Percentiles rank a stretch among this genome's conserved stretches.
phyloP scores from a whole-genome alignment of 2,329 filamentous ascomycete genomes.

The Amauroascus verrucosus region DNA sequence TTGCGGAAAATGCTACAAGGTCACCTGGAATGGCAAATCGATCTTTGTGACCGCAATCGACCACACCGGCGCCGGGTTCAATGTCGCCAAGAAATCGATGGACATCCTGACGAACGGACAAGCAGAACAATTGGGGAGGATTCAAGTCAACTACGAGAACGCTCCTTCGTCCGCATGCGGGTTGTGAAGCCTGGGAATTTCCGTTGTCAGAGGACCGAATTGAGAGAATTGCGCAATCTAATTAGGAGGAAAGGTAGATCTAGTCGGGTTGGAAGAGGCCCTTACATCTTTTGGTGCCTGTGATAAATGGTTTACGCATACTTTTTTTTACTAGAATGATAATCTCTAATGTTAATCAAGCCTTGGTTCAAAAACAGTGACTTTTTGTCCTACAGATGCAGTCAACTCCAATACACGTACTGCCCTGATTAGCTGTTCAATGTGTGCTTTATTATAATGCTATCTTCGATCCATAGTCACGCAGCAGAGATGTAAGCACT shows the following conservation, averaged over 20 bases:
- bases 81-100: constrained; percentile 41
- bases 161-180: constrained; percentile 5
- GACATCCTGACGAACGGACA: constrained; percentile 40
- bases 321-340: background rate
- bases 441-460: too few relatives aligned
- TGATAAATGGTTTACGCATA: background rate
- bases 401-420: too few relatives aligned
- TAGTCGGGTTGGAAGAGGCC: background rate
- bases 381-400: background rate
- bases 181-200: background rate
- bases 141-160: constrained; percentile 12
- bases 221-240: background rate
- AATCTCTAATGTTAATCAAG: constrained; percentile 1
- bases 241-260: background rate
- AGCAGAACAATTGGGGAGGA: constrained; percentile 33
- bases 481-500: too few relatives aligned
- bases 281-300: background rate
- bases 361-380: too few relatives aligned
- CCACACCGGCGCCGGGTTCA: constrained; percentile 36
- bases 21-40: constrained; percentile 37
- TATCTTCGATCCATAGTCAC: too few relatives aligned
- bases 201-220: background rate
- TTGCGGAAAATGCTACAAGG: constrained; percentile 45
- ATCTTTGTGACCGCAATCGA: constrained; percentile 45
- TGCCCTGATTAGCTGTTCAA: too few relatives aligned